Base-by-base conservation (phyloP, 352 stramenopile genomes). In the Bremia lactucae region DNA sequence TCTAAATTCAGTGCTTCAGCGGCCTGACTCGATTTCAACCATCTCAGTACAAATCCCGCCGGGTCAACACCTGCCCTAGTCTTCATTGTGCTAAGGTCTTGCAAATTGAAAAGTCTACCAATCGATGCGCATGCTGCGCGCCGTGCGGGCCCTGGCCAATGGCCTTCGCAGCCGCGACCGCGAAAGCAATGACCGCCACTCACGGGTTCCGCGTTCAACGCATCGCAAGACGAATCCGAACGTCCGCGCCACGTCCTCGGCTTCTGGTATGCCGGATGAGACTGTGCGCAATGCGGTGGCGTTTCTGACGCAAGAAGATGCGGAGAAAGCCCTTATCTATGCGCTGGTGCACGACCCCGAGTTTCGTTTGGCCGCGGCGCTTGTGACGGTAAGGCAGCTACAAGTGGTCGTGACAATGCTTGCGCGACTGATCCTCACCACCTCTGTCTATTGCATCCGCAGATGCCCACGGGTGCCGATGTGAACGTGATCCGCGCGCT, bases 341-440 rank as follows among this genome's bases (percentile, higher is more conserved):
- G 72, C 75, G 54, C 68, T 87, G 1, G 75, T 87, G 25, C 75
- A 87, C 45, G 75, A 87, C 51, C 56, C 72, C 2, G 75, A 87
- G 59, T 85, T 87, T 41, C 70, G 75, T 4, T 52, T 87, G 26
- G 72, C 72, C n/a, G 69, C 64, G 9, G 72, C 75, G 23, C 57
- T 87, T 9, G 53, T 56, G 7, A 67, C 60, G 59, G 68, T 71
- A 56, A 13, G 55, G 42, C n/a, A 2, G 22, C 34, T 18, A 9
- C 29, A 20, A 3, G 3, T 19, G 10, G 33, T 3, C 11, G 33
- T 5, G 16, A 9, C 14, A 4, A 37, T 37, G 14, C 2, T 18
- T 14, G 11, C 14, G 0, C 11, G 34, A 26, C 19, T 42, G 24
- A 34, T 35, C 31, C 16, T 38, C 18, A 37, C 10, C 47, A 11